Evolutionary conservation across 768 basidiomycete species (phyloP).

Genomic region (Leccinum imitatum): DNA sequence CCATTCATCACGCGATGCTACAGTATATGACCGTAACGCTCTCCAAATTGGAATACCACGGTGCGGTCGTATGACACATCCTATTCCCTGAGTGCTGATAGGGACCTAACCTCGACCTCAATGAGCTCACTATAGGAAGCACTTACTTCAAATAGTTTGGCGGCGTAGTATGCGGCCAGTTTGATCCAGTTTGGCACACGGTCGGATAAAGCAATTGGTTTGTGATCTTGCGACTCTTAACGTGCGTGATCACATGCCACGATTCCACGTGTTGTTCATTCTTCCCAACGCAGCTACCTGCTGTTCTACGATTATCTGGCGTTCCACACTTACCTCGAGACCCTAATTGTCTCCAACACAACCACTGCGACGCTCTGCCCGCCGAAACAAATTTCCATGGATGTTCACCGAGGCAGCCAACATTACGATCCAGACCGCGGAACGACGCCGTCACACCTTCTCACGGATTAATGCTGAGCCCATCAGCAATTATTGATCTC

Average conservation of each 20-base stretch:
- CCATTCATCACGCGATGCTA: too few relatives aligned
- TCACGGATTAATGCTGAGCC: too few relatives aligned
- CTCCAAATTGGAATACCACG: slow-evolving; percentile 44
- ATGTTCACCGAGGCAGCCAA: slow-evolving; percentile 91
- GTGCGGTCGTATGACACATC: slow-evolving; percentile 31
- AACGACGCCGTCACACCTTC: too few relatives aligned
- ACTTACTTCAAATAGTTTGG: slow-evolving; percentile 96
- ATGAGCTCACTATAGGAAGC: slow-evolving; percentile 89
- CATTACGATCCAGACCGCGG: slow-evolving; percentile 59
- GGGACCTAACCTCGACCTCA: slow-evolving; percentile 74
- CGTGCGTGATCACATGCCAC: slow-evolving; percentile 43
- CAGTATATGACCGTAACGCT: too few relatives aligned
- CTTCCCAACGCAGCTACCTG: slow-evolving; percentile 48
- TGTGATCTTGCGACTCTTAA: slow-evolving; percentile 82
- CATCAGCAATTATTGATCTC: too few relatives aligned
- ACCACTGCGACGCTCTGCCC: slow-evolving; percentile 47
- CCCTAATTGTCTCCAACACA: slow-evolving; percentile 30
- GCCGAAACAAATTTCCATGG: slow-evolving; percentile 81
- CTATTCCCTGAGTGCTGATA: background rate
- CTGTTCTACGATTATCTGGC: slow-evolving; percentile 67
- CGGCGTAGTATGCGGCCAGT: slow-evolving; percentile 77
- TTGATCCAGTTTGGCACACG: slow-evolving; percentile 96
- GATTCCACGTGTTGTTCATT: background rate
- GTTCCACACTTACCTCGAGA: too few relatives aligned
- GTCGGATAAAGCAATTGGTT: slow-evolving; percentile 92